Conservation (phyloP, 139 green algal genomes). For the Chlamydomonas urium region DNA sequence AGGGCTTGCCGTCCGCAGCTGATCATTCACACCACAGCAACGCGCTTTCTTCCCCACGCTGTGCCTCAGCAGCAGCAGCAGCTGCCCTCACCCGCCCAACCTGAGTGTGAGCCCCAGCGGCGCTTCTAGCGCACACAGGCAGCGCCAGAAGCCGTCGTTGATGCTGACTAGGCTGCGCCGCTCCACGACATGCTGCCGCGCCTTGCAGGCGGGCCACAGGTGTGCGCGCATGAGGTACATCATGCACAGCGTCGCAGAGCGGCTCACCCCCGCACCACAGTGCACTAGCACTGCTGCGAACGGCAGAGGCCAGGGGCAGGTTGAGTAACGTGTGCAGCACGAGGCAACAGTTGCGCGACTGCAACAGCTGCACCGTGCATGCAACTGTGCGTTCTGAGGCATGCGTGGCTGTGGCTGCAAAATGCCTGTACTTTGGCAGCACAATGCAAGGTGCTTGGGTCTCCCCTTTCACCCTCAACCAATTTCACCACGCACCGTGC, state of each 20-base stretch:
- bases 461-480: no score
- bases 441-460: no score
- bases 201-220: slow-evolving; percentile 46
- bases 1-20: no score
- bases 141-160: slow-evolving; percentile 79
- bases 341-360: no score
- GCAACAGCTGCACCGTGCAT: no score
- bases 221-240: slow-evolving; percentile 77
- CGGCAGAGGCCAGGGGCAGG: no score
- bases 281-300: slow-evolving; percentile 63
- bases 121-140: slow-evolving; percentile 66
- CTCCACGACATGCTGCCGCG: slow-evolving; percentile 21
- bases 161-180: slow-evolving; percentile 51
- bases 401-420: no score
- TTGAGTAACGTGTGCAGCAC: no score
- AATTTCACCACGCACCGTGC: slow-evolving; percentile 42
- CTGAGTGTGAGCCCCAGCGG: slow-evolving; percentile 64
- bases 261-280: slow-evolving; percentile 74
- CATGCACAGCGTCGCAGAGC: slow-evolving; percentile 66
- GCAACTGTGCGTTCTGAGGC: no score
- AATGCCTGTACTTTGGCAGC: no score
- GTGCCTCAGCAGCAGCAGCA: background rate
- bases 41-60: background rate
- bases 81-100: slow-evolving; percentile 47
- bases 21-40: no score